Evolutionary conservation across 768 basidiomycete species (phyloP), one percentile per base, ranked within the genome.

Genomic region (Phylloporus sp.): DNA sequence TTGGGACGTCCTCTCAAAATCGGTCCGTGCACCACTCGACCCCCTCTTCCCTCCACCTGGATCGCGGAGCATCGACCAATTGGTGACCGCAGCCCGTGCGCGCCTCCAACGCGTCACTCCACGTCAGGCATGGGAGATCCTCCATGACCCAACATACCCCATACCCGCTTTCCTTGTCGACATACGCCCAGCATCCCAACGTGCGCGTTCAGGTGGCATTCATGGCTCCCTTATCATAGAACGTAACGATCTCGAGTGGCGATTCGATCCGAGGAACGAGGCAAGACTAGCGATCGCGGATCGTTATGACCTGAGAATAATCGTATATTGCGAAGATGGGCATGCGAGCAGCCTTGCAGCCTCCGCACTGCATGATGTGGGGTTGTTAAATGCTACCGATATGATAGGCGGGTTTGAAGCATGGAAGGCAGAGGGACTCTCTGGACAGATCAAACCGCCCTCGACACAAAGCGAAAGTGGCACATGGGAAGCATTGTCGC

Each of bases 201-300:
- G 89, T 15, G 73, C 73, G 6, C 64, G 63, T 42, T 70, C 78
- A 28, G 89, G 89, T 0, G 75, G 70, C 0, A 84, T 91, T 49
- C 74, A 73, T 8, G 86, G 88, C 0, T 78, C 87, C n/a, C 69
- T 90, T 49, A 70, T 86, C 48, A 78, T 91, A 51, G 88, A 90
- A 60, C 77, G 88, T 22, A 90, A 87, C 60, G 78, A 82, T 6
- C 75, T 91, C 47, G 89, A 91, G 65, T 89, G 87, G 86, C 77
- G 81, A 22, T 84, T 91, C 57, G 88, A 91, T 67, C 89, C 88
- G 5, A 75, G 86, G 49, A 76, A 71, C 57, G 72, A 77, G 6
- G 72, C 78, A 12, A 73, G 84, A 29, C 68, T 91, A 47, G 69
- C 78, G 2, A 81, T 90, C 56, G 88, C 81, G 22, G 83, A 88